A percentile compares a stretch with the other conserved stretches of the same genome.
Evolutionary conservation across 169 alveolate species (phyloP).

Genomic region (Plasmodium adleri): DNA sequence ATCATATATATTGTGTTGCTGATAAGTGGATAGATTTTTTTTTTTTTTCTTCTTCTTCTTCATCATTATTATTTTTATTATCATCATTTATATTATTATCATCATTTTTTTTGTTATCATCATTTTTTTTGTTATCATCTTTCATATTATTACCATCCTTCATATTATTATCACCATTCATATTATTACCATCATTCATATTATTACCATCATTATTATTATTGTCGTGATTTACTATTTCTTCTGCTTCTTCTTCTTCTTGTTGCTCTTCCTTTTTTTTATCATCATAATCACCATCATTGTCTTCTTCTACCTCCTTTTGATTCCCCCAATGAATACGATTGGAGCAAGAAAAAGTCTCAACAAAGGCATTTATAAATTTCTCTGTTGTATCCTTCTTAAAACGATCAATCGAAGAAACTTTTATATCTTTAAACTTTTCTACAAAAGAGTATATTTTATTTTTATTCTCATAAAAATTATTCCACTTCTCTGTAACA

Average conservation of each 20-base stretch:
- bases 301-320: background rate
- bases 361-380: slow-evolving; percentile 39
- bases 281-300: background rate
- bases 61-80: background rate
- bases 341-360: slow-evolving; percentile 13
- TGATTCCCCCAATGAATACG: background rate
- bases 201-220: background rate
- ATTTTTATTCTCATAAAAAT: slow-evolving; percentile 49
- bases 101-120: background rate
- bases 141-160: background rate
- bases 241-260: background rate
- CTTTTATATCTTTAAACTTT: slow-evolving; percentile 22
- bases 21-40: too few species aligned
- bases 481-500: slow-evolving; percentile 45
- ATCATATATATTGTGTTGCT: too few species aligned
- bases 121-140: background rate
- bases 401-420: slow-evolving; percentile 24
- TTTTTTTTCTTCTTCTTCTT: background rate
- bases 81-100: background rate
- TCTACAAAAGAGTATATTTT: slow-evolving; percentile 49
- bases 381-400: slow-evolving; percentile 51
- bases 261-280: background rate
- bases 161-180: background rate
- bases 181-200: background rate
- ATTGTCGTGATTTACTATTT: background rate